Conservation (phyloP, 768 basidiomycete genomes). For the Fistulinella prunicolor region DNA sequence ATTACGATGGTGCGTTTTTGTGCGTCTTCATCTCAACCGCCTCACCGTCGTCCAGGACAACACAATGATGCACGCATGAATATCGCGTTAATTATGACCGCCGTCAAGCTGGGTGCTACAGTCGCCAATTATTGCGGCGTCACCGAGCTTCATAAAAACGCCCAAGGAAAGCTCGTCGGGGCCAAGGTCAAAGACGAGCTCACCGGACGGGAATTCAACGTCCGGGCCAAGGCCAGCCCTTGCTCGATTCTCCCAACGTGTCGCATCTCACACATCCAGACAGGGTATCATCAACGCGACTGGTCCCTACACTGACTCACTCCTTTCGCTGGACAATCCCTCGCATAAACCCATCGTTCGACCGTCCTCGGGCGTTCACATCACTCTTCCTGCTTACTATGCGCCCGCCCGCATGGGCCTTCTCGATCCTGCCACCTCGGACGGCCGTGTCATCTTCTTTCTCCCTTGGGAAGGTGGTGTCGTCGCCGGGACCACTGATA, state of each 20-base stretch:
- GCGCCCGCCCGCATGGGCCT: constrained; percentile 94
- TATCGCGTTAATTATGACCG: constrained; percentile 90
- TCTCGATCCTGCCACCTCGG: constrained; percentile 91
- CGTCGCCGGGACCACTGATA: constrained; percentile 95
- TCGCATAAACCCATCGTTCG: constrained; percentile 83
- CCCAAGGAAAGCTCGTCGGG: constrained; percentile 60
- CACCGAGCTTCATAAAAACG: constrained; percentile 57
- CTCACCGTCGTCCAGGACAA: constrained; percentile 56
- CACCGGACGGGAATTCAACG: constrained; percentile 77
- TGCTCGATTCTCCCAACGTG: background rate
- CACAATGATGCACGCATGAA: constrained; percentile 99
- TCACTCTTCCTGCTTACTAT: constrained; percentile 96
- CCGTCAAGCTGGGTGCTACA: constrained; percentile 85
- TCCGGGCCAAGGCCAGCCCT: constrained; percentile 67
- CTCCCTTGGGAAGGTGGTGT: constrained; percentile 98
- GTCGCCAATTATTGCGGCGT: constrained; percentile 54
- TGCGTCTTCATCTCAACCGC: background rate
- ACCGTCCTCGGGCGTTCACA: constrained; percentile 90
- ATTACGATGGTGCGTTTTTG: constrained; percentile 79
- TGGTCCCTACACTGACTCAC: constrained; percentile 86
- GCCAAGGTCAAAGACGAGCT: constrained; percentile 78
- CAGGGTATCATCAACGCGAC: constrained; percentile 96
- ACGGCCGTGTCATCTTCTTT: constrained; percentile 98
- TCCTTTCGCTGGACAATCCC: constrained; percentile 79
- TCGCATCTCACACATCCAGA: background rate